Base-by-base conservation (phyloP, 2,329 filamentous ascomycete species). In the Fusarium subglutinans region DNA sequence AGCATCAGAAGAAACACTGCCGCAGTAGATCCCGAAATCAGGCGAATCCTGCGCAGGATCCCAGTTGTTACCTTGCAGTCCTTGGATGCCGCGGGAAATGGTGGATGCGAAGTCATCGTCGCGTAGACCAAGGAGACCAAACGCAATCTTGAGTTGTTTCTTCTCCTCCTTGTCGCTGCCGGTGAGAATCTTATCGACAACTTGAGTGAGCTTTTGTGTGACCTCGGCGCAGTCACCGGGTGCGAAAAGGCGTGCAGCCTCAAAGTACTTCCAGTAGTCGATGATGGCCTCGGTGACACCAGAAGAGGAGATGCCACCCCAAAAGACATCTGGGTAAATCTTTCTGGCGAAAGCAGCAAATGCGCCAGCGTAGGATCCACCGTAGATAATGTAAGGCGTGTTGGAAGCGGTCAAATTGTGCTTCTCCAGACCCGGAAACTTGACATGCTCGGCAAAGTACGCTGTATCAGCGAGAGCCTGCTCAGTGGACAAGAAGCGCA, bases 401-500 rank as follows among this genome's bases (percentile, higher is more conserved):
- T 85, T 86, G 2, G 88, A 84, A 0, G 93, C 89, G 1, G 89
- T 94, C 43, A 96, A 82, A 72, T 94, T 87, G 30, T 88, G 78
- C 70, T 93, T 82, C 78, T 93, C 91, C 10, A 95, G 82, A 0
- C 93, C 93, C 0, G 89, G 86, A 69, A 95, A 95, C 57, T 90
- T 84, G 45, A 95, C 87, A 73, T 96, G 88, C 69, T 89, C 83
- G 0, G 94, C 93, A 82, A 97, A 97, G 82, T 94, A 97, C 5
- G 90, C 93, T 48, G 91, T 90, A 80, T 97, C 94, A 13, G 94
- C 94, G 44, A 97, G 80, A 0, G 94, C 91, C 81, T 97, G 94
- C 76, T 95, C 93, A 0, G 94, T 96, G 2, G 93, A 92, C 78
- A 97, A 84, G 84, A 96, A 97, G 6, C 94, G 91, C 72, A 97